phyloP scores from a whole-genome alignment of 2,329 filamentous ascomycete genomes.

The Macrophomina tecta region DNA sequence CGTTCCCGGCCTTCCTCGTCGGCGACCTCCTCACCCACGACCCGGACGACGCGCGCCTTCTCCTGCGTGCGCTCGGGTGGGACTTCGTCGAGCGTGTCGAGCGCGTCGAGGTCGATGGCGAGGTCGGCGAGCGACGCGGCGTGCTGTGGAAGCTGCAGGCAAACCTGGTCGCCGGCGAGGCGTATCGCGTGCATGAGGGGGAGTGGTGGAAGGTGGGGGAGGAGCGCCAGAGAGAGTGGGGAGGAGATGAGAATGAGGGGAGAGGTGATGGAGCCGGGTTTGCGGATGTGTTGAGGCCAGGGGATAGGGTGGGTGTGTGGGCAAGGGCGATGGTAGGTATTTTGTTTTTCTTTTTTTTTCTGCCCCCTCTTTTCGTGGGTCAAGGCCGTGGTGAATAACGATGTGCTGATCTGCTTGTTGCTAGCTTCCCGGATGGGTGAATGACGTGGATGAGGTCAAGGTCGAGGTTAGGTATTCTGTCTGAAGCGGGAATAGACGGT shows the following conservation, averaged over 20 bases:
- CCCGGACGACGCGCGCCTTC: neutral
- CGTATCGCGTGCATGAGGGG: conserved; percentile 1
- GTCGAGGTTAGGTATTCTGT: conserved; percentile 31
- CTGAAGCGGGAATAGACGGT: neutral
- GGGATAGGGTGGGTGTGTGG: conserved; percentile 40
- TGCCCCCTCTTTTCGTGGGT: too few relatives aligned
- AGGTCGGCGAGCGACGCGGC: conserved; percentile 6
- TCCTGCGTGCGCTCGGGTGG: conserved; percentile 15
- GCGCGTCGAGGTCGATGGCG: conserved; percentile 21
- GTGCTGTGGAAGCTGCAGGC: conserved; percentile 42
- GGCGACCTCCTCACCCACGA: conserved; percentile 19
- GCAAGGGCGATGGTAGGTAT: conserved; percentile 41
- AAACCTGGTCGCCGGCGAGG: conserved; percentile 36
- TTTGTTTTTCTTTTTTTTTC: neutral
- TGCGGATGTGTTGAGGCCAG: conserved; percentile 35
- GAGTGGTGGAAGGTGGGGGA: conserved; percentile 23
- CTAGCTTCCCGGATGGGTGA: conserved; percentile 41
- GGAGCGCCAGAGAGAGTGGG: neutral
- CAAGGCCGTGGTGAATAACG: too few relatives aligned
- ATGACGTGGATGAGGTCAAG: conserved; percentile 34
- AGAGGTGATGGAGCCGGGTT: conserved; percentile 38
- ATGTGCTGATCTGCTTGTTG: conserved; percentile 23
- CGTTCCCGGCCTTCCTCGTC: conserved; percentile 32
- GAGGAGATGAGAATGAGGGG: conserved; percentile 32
- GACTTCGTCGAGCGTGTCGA: conserved; percentile 23